Evolutionary conservation across 2,329 filamentous ascomycete genomes (phyloP).

Genomic region (Ophiosphaerella korrae): DNA sequence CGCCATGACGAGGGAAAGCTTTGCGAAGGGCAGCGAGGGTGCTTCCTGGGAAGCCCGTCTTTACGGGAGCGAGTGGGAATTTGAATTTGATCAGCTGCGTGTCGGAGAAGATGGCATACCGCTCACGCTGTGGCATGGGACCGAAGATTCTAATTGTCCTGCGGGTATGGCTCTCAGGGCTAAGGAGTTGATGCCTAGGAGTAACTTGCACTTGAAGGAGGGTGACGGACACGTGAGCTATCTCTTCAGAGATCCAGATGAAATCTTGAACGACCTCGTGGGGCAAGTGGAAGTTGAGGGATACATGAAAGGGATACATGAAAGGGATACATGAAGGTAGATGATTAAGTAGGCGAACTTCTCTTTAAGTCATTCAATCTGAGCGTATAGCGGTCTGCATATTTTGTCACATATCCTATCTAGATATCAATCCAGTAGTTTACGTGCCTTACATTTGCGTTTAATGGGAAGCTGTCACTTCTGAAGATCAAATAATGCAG

Average conservation of each 20-base stretch:
- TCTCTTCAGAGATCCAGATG: slow-evolving; percentile 24
- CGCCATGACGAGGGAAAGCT: slow-evolving; percentile 32
- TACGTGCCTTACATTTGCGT: too few relatives aligned
- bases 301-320: too few relatives aligned
- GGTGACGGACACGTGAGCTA: slow-evolving; percentile 36
- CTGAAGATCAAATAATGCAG: too few relatives aligned
- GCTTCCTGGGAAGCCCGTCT: slow-evolving; percentile 37
- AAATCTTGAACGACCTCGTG: slow-evolving; percentile 29
- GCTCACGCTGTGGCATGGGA: slow-evolving; percentile 43
- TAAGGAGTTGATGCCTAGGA: slow-evolving; percentile 24
- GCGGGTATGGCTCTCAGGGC: slow-evolving; percentile 31
- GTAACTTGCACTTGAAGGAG: slow-evolving; percentile 24
- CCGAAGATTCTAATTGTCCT: slow-evolving; percentile 35
- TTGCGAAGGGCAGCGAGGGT: slow-evolving; percentile 33
- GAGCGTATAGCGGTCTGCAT: too few relatives aligned
- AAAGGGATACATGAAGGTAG: slow-evolving; percentile 22
- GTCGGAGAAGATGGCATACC: slow-evolving; percentile 21
- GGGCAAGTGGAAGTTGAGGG: slow-evolving; percentile 21
- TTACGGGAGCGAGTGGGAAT: slow-evolving; percentile 37
- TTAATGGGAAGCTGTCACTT: too few relatives aligned
- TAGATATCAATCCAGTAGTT: too few relatives aligned
- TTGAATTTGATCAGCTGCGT: slow-evolving; percentile 34
- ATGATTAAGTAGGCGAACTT: slow-evolving; percentile 1
- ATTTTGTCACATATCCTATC: too few relatives aligned
- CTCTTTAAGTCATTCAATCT: too few relatives aligned